Conservation (phyloP, 2,329 filamentous ascomycete species). For the Amauroascus verrucosus region DNA sequence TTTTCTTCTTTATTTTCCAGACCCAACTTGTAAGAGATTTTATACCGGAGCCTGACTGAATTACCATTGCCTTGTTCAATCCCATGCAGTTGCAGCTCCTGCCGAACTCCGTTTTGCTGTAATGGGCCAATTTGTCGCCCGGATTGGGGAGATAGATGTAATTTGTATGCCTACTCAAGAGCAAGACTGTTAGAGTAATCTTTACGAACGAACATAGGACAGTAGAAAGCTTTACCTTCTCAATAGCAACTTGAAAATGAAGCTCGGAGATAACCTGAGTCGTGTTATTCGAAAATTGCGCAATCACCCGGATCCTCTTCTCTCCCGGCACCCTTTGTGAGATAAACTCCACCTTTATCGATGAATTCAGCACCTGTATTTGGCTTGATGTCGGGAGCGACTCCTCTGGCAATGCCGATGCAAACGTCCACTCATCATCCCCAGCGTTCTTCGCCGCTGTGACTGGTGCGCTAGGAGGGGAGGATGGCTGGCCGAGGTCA, state of each 20-base stretch:
- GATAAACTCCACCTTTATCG: conserved; percentile 62
- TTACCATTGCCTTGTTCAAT: conserved; percentile 63
- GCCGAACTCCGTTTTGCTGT: conserved; percentile 68
- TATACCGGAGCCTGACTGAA: conserved; percentile 82
- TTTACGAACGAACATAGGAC: neutral
- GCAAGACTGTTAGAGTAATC: conserved; percentile 11
- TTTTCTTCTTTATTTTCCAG: conserved; percentile 58
- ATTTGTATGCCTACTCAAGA: conserved; percentile 56
- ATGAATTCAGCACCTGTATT: conserved; percentile 57
- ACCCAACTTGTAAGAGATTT: conserved; percentile 65
- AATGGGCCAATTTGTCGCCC: conserved; percentile 62
- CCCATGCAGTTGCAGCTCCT: conserved; percentile 67
- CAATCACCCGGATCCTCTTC: conserved; percentile 57
- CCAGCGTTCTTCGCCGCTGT: conserved; percentile 39
- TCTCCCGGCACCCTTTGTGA: conserved; percentile 49
- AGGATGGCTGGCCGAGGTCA: conserved; percentile 23
- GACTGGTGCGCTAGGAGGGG: conserved; percentile 20
- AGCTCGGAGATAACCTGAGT: conserved; percentile 62
- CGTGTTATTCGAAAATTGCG: conserved; percentile 76
- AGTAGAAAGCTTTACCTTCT: conserved; percentile 54
- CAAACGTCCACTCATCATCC: conserved; percentile 92
- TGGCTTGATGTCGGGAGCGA: conserved; percentile 52
- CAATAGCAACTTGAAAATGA: conserved; percentile 85
- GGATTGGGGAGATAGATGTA: conserved; percentile 76
- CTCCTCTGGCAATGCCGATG: conserved; percentile 65